These are phyloP conservation scores for Colletotrichum eremochloae DNA, from an alignment of 2,329 filamentous ascomycete genomes.

Conservation along the genomic window DNA sequence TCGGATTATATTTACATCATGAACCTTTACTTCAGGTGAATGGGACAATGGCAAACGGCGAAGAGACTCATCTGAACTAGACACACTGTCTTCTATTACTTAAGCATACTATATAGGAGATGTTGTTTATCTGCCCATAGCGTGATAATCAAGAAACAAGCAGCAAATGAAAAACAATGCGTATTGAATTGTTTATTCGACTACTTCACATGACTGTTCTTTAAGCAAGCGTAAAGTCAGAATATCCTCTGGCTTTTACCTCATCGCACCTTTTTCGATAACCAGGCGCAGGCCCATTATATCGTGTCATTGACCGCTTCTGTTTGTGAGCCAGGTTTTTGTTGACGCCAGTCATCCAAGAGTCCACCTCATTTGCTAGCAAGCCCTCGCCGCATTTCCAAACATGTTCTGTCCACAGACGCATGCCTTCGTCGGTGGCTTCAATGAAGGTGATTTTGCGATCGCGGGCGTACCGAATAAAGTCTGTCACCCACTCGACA, in stretches of 20 bases:
- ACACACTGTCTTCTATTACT: too few relatives aligned
- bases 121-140: slow-evolving; percentile 52
- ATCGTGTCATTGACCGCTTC: slow-evolving; percentile 60
- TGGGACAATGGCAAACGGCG: too few relatives aligned
- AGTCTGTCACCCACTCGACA: slow-evolving; percentile 54
- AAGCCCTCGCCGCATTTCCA: slow-evolving; percentile 59
- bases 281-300: slow-evolving; percentile 59
- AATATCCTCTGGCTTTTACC: slow-evolving; percentile 46
- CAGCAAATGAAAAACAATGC: background rate
- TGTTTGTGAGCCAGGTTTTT: slow-evolving; percentile 62
- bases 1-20: too few relatives aligned
- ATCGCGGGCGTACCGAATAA: slow-evolving; percentile 51
- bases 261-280: slow-evolving; percentile 56
- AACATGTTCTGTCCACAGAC: slow-evolving; percentile 63
- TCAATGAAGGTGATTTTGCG: slow-evolving; percentile 54
- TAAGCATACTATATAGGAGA: too few relatives aligned
- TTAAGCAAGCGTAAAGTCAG: slow-evolving; percentile 19
- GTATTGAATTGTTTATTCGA: background rate
- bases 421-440: slow-evolving; percentile 55
- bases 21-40: too few relatives aligned
- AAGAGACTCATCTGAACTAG: too few relatives aligned
- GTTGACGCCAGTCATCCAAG: slow-evolving; percentile 69
- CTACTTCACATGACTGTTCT: background rate
- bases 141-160: background rate
- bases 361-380: slow-evolving; percentile 62